These are phyloP conservation scores for Alternaria arborescens DNA, from an alignment of 2,329 filamentous ascomycete genomes.

Conservation along the genomic window DNA sequence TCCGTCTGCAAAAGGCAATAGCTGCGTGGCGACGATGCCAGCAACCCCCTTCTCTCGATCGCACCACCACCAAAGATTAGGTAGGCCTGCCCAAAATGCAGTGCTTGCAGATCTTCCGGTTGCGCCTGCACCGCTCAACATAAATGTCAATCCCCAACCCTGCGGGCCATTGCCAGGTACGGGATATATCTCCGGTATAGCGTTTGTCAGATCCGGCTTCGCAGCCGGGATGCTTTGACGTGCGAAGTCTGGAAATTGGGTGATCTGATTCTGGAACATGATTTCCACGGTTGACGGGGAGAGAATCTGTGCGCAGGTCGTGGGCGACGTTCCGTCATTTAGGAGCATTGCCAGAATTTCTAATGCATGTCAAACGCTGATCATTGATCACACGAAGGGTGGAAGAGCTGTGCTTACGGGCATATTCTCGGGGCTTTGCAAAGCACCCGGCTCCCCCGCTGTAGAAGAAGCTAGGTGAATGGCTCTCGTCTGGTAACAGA, in stretches of 20 bases:
- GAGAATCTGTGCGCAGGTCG: neutral
- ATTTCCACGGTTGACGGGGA: neutral
- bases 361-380: neutral
- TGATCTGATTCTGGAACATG: slow-evolving; percentile 7
- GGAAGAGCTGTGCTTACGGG: neutral
- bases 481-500: neutral
- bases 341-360: neutral
- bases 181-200: slow-evolving; percentile 5
- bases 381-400: neutral
- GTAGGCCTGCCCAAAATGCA: slow-evolving; percentile 5
- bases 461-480: neutral
- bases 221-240: slow-evolving; percentile 1
- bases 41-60: slow-evolving; percentile 1
- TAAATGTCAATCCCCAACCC: slow-evolving; percentile 6
- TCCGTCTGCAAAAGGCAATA: neutral
- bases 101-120: neutral
- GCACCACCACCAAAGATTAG: slow-evolving; percentile 10
- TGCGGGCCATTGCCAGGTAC: slow-evolving; percentile 2
- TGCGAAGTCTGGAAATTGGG: neutral
- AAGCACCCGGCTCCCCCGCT: neutral
- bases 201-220: slow-evolving; percentile 1
- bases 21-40: slow-evolving; percentile 2
- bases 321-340: neutral
- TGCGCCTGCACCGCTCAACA: neutral
- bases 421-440: neutral